These are phyloP conservation scores for Candida xyloterini DNA, from an alignment of 805 yeast species.

Conservation along the genomic window DNA sequence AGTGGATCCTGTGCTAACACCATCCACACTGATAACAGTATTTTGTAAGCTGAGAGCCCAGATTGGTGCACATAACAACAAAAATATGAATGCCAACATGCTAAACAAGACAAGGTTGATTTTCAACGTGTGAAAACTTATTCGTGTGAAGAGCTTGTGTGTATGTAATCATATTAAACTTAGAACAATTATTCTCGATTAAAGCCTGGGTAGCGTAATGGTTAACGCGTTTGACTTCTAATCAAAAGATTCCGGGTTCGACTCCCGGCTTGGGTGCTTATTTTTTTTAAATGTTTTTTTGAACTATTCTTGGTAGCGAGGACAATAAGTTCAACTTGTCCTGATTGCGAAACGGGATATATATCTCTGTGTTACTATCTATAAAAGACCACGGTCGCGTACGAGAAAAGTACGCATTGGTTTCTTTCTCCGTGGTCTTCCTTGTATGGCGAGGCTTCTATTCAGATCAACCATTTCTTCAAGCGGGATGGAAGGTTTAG, in stretches of 20 bases:
- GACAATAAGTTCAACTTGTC: neutral
- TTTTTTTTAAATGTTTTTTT: constrained; percentile 3
- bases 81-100: constrained; percentile 7
- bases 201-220: constrained; percentile 59
- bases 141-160: neutral
- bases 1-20: constrained; percentile 2
- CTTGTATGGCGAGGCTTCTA: no score
- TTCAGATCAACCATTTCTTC: no score
- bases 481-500: neutral
- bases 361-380: no score
- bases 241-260: constrained; percentile 65
- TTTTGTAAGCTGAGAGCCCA: constrained; percentile 6
- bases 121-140: constrained; percentile 4
- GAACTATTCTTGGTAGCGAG: no score
- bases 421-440: no score
- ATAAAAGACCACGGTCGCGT: no score
- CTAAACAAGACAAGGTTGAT: neutral
- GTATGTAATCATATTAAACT: no score
- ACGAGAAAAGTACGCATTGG: no score
- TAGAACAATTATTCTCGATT: neutral
- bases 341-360: neutral
- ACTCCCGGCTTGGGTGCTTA: constrained; percentile 46
- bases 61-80: constrained; percentile 2
- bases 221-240: constrained; percentile 67
- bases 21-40: constrained; percentile 8